Conservation (phyloP, 768 basidiomycete genomes). For the Hygrophorus russula region DNA sequence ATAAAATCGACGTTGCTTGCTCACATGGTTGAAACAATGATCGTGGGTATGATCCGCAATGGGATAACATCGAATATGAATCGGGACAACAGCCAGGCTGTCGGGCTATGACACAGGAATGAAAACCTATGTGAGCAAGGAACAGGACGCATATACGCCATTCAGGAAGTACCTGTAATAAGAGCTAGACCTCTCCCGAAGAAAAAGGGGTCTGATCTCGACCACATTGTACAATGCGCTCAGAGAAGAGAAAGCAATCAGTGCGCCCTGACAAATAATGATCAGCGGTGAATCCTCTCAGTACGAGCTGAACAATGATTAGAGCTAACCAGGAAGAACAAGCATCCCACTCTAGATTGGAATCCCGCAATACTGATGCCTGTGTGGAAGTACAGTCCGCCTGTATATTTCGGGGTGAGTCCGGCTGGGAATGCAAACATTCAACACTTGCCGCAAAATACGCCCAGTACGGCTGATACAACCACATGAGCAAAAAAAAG, state of each 20-base stretch:
- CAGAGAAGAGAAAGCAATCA: conserved; percentile 84
- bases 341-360: conserved; percentile 84
- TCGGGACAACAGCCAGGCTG: conserved; percentile 84
- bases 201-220: conserved; percentile 74
- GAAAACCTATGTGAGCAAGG: conserved; percentile 1
- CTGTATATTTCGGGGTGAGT: conserved; percentile 20
- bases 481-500: conserved; percentile 71
- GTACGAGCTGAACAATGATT: background rate
- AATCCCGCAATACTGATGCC: conserved; percentile 80
- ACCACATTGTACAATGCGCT: conserved; percentile 87
- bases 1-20: conserved; percentile 14
- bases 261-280: conserved; percentile 48
- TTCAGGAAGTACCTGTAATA: conserved; percentile 58
- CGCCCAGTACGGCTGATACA: conserved; percentile 63
- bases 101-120: conserved; percentile 39
- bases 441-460: conserved; percentile 60
- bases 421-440: background rate
- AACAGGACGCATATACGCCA: background rate
- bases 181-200: conserved; percentile 75
- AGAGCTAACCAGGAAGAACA: conserved; percentile 76
- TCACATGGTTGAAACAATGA: conserved; percentile 76
- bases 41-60: conserved; percentile 78
- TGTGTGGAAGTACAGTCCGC: conserved; percentile 81
- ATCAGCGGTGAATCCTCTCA: background rate
- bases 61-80: conserved; percentile 86